These are phyloP conservation scores for Umbelopsis ramanniana DNA, from an alignment of 192 early-diverging fungal species.

Conservation along the genomic window DNA sequence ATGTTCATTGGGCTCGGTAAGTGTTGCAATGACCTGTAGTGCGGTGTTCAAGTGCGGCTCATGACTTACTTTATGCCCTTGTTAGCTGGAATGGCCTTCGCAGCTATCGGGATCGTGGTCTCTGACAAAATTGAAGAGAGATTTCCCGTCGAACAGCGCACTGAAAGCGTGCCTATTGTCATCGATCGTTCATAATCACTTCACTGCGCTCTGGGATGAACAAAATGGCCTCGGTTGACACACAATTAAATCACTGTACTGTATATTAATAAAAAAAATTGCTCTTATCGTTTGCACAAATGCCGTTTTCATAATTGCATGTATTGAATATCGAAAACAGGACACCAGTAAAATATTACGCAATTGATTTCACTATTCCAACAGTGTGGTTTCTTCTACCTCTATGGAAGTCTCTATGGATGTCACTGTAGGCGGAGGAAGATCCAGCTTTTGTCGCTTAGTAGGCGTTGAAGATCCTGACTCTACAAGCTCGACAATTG, in stretches of 20 bases:
- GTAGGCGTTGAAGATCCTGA: background rate
- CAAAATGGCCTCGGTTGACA: background rate
- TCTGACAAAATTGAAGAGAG: constrained; percentile 41
- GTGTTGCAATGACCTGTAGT: background rate
- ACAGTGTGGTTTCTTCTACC: background rate
- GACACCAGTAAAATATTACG: too few species aligned
- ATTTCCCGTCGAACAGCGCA: constrained; percentile 22
- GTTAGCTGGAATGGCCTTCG: constrained; percentile 46
- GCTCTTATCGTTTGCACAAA: background rate
- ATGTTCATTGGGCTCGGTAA: constrained; percentile 39
- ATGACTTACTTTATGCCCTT: background rate
- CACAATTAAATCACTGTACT: background rate
- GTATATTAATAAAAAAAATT: background rate
- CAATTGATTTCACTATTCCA: background rate
- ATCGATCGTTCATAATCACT: background rate
- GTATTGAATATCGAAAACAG: background rate
- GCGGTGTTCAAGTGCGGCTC: background rate
- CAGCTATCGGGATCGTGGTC: constrained; percentile 37
- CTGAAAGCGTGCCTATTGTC: background rate
- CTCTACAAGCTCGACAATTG: background rate
- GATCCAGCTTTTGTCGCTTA: background rate
- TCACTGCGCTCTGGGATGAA: background rate
- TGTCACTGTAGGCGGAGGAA: background rate
- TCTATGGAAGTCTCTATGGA: background rate
- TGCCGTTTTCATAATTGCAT: background rate